A percentile compares a stretch with the other conserved stretches of the same genome.
These are phyloP conservation scores for Colletotrichum gloeosporioides DNA, from an alignment of 2,329 filamentous ascomycete species.

Conservation along the genomic window DNA sequence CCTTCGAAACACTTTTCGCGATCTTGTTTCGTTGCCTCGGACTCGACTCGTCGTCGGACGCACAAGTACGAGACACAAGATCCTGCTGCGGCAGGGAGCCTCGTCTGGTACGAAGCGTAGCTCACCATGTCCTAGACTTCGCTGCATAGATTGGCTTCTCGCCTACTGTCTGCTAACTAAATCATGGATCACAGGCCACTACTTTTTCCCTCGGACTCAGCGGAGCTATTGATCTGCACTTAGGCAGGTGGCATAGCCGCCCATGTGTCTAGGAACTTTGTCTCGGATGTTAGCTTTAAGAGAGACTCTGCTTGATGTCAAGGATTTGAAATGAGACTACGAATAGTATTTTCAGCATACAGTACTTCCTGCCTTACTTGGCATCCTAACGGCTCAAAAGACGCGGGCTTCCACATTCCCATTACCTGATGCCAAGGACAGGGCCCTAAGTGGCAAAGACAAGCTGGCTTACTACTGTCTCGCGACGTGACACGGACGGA, in stretches of 20 bases:
- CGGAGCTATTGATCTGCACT: neutral
- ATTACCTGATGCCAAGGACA: neutral
- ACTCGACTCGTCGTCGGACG: fast-evolving
- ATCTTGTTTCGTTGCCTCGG: neutral
- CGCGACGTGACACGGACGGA: neutral
- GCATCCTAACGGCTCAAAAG: neutral
- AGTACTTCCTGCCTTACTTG: neutral
- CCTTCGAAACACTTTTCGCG: neutral
- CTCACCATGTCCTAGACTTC: neutral
- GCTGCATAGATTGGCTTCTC: neutral
- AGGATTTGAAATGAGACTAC: neutral
- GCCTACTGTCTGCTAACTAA: neutral
- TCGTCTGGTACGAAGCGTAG: neutral
- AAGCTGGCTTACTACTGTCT: neutral
- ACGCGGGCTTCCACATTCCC: neutral
- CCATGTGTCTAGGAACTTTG: neutral
- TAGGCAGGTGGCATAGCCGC: neutral
- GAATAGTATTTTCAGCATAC: neutral
- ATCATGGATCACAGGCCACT: neutral
- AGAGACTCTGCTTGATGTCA: neutral
- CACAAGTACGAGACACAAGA: neutral
- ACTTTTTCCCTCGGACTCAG: neutral
- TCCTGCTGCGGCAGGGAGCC: neutral
- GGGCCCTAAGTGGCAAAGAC: neutral
- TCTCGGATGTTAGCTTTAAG: neutral